Conservation (phyloP, 345 rosid genomes). For the Zanthoxylum bungeanum region DNA sequence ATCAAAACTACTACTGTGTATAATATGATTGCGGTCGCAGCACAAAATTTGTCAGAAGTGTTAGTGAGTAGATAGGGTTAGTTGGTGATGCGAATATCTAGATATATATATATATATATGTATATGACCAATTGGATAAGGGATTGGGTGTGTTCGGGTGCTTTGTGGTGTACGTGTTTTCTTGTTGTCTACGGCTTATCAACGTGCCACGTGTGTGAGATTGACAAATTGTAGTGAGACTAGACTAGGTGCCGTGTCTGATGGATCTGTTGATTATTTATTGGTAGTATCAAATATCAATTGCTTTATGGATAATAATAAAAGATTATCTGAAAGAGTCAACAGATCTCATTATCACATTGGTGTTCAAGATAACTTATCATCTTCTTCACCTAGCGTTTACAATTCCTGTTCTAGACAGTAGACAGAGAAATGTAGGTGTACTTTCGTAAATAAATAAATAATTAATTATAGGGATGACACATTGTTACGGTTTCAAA, state of each 20-base stretch:
- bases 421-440: too few species aligned
- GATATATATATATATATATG: neutral
- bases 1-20: constrained; percentile 35
- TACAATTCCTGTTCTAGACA: too few species aligned
- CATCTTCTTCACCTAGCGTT: neutral
- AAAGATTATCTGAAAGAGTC: neutral
- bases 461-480: too few species aligned
- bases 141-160: neutral
- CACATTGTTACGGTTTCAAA: too few species aligned
- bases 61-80: neutral
- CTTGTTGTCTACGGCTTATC: neutral
- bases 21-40: too few species aligned
- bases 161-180: neutral
- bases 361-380: neutral
- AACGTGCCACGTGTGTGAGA: neutral
- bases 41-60: neutral
- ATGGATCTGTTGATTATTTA: neutral
- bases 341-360: neutral
- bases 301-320: neutral
- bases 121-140: constrained; percentile 4
- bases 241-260: neutral
- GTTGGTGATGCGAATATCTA: neutral
- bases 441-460: too few species aligned
- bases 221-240: neutral
- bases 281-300: neutral